These are phyloP conservation scores for Udeniomyces megalosporus DNA, from an alignment of 768 basidiomycete species.

Conservation along the genomic window DNA sequence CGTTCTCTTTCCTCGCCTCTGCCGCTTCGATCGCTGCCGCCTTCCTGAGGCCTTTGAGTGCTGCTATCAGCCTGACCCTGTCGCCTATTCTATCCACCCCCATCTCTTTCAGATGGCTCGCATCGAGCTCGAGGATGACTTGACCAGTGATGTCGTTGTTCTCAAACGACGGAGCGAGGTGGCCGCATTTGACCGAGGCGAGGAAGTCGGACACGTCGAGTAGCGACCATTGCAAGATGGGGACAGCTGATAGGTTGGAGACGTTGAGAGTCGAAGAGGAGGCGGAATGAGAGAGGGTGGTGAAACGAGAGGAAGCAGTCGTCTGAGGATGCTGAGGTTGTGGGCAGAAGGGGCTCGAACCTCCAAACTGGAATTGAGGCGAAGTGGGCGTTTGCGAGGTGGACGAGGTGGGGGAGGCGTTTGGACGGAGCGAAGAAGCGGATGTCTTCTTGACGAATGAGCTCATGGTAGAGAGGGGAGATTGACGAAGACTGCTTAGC, in stretches of 20 bases:
- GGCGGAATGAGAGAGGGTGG: too few species aligned
- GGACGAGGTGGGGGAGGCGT: too few species aligned
- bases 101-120: slow-evolving; percentile 74
- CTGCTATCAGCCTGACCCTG: slow-evolving; percentile 67
- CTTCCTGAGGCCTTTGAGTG: slow-evolving; percentile 55
- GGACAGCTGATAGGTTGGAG: neutral
- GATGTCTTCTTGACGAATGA: too few species aligned
- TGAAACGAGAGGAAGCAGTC: too few species aligned
- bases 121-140: slow-evolving; percentile 80
- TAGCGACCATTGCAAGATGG: slow-evolving; percentile 1
- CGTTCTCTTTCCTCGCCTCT: neutral
- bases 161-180: slow-evolving; percentile 52
- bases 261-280: neutral
- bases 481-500: too few species aligned
- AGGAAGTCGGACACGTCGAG: slow-evolving; percentile 51
- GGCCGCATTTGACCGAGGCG: slow-evolving; percentile 52
- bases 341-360: too few species aligned
- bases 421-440: too few species aligned
- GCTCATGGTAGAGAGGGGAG: too few species aligned
- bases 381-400: too few species aligned
- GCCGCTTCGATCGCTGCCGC: neutral
- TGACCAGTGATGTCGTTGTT: slow-evolving; percentile 83
- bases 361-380: too few species aligned
- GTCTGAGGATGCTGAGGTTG: too few species aligned
- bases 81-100: slow-evolving; percentile 80